Base-by-base conservation (phyloP, 2,329 filamentous ascomycete species). In the Aureobasidium leucospermi region DNA sequence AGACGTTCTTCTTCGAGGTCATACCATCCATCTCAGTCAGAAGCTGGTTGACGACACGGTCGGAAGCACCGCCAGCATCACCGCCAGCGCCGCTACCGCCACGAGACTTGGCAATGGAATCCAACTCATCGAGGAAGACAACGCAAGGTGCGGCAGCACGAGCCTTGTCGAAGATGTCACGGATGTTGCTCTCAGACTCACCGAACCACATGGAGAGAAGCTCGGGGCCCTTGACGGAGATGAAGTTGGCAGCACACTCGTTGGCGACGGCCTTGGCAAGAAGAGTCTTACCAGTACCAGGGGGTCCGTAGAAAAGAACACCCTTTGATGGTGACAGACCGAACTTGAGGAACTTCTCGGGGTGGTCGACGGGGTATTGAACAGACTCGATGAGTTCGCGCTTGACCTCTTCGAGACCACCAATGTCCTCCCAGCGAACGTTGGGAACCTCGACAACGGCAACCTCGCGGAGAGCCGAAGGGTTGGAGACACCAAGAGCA, bases 1-100 rank as follows among this genome's bases (percentile, higher is more conserved):
- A 99, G 65, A 99, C 94, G 75, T 99, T 99, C 89, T 99, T 99
- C 89, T 99, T 99, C 41, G 93, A 96, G 47, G 93, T 97, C 93
- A 97, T 97, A 70, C 93, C 93, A 68, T 97, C 93, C 93, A 97
- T 96, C 85, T 97, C 90, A 67, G 94, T 99, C 72, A 99, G 81
- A 73, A 99, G 91, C 82, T 99, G 95, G 82, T 99, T 99, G 76
- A 99, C 94, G 68, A 99, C 94, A 86, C 95, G 94, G 79, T 99
- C 95, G 48, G 93, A 97, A 65, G 94, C 94, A 84, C 94, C 94
- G 65, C 94, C 94, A 69, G 94, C 94, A 79, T 99, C 94, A 65
- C 94, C 94, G 62, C 90, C 83, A 62, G 92, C 96, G 68, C 94
- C 94, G 62, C 92, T 96, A 68, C 94, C 94, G 76, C 94, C 95